Evolutionary conservation across 306 rosid genomes (phyloP), one percentile per base, ranked within the genome.

Genomic region (Quercus glauca): DNA sequence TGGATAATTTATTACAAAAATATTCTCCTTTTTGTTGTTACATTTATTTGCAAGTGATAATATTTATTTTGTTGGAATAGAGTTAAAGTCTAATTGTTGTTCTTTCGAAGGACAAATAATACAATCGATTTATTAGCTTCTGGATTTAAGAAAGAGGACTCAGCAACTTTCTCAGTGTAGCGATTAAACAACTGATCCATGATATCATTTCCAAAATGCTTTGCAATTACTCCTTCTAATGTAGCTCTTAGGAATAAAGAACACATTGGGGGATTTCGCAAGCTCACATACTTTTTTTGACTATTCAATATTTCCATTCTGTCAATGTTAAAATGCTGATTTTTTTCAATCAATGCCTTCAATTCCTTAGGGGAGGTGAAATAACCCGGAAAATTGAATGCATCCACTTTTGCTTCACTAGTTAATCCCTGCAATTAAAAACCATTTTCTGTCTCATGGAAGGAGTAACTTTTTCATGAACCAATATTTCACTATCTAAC

Each of bases 321-420:
- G 74, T 77, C 75, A 0, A 84, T 56, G 71, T 52, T 77, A 71
- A 77, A 84, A 55, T 68, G 63, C 18, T 41, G 71, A 77, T 69
- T 80, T 2, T 74, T 80, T 55, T 73, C 65, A 3, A 85, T 6
- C n/a, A 85, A 68, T 60, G 67, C 57, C 82, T 28, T 78, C 78
- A 74, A 29, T 29, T 74, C 75, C 59, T 76, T 69, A 8, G 59
- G 21, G 18, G 71, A 55, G 74, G 88, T 28, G 58, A 73, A 77
- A 65, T n/a, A 74, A 5, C 74, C 15, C 2, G 85, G 83, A n/a
- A 85, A 14, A 61, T 85, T 85, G 77, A 81, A 85, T 28, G 55
- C 52, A 55, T 80, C 80, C 80, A 84, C 83, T 21, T 80, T 77
- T 69, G 77, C 78, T 71, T 83, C 81, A 55, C 80, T 53, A 43